phyloP scores from a whole-genome alignment of 2,329 filamentous ascomycete genomes.

The Tolypocladium pustulatum region DNA sequence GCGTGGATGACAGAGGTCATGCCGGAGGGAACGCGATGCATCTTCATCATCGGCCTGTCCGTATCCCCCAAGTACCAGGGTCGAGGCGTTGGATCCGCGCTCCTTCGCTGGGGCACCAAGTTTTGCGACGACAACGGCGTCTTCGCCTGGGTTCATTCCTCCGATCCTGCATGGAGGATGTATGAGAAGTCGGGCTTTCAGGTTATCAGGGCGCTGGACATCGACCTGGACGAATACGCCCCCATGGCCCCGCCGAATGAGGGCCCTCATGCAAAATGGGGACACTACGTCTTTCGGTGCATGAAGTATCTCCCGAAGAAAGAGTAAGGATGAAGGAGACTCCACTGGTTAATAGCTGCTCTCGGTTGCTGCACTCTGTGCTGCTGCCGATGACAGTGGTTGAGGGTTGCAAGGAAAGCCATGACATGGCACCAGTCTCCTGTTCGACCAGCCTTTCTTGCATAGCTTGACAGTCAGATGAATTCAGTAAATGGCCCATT shows the following conservation, averaged over 20 bases:
- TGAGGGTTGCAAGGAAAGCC: no score
- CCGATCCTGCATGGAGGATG: conserved; percentile 16
- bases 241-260: conserved; percentile 12
- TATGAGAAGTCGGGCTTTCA: conserved; percentile 20
- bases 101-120: conserved; percentile 20
- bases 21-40: conserved; percentile 19
- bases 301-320: conserved; percentile 15
- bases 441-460: not conserved
- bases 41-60: conserved; percentile 19
- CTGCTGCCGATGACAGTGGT: not conserved
- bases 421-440: not conserved
- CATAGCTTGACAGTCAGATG: not conserved
- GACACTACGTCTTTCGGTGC: conserved; percentile 21
- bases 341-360: not conserved
- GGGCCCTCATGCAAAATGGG: conserved; percentile 16
- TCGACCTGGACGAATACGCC: conserved; percentile 21
- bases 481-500: not conserved
- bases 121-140: conserved; percentile 16
- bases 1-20: conserved; percentile 19
- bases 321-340: not conserved
- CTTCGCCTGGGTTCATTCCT: conserved; percentile 25
- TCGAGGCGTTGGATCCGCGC: conserved; percentile 18
- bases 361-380: not conserved
- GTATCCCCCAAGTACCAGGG: conserved; percentile 20
- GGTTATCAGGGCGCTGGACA: conserved; percentile 14